These are phyloP conservation scores for Neodidymelliopsis sp. DNA, from an alignment of 2,329 filamentous ascomycete species.

Conservation along the genomic window DNA sequence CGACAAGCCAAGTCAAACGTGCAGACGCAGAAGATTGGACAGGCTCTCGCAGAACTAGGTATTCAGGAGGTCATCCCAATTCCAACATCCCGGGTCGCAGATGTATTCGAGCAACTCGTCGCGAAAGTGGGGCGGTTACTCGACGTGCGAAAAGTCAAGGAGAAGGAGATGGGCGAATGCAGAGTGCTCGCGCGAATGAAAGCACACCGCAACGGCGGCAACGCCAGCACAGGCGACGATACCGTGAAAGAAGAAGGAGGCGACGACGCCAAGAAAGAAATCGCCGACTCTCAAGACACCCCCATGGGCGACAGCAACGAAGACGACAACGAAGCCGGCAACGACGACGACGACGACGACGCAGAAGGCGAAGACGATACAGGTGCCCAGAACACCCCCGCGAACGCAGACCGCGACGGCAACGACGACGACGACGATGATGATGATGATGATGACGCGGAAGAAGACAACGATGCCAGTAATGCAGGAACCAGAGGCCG, in stretches of 20 bases:
- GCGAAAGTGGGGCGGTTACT: slow-evolving; percentile 72
- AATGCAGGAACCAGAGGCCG: slow-evolving; percentile 26
- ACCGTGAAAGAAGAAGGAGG: slow-evolving; percentile 19
- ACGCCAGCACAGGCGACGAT: slow-evolving; percentile 26
- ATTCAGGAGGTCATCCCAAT: slow-evolving; percentile 74
- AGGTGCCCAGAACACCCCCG: slow-evolving; percentile 4
- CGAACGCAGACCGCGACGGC: slow-evolving; percentile 19
- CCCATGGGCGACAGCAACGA: slow-evolving; percentile 44
- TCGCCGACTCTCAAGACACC: slow-evolving; percentile 29
- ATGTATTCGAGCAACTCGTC: slow-evolving; percentile 75
- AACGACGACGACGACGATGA: slow-evolving; percentile 45
- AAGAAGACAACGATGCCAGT: slow-evolving; percentile 53
- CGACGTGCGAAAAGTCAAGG: slow-evolving; percentile 75
- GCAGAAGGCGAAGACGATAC: slow-evolving; percentile 24
- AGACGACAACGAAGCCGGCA: slow-evolving; percentile 28
- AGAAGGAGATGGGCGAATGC: slow-evolving; percentile 76
- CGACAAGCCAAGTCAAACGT: slow-evolving; percentile 78
- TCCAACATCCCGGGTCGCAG: slow-evolving; percentile 75
- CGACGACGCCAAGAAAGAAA: slow-evolving; percentile 19
- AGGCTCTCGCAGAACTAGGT: slow-evolving; percentile 74
- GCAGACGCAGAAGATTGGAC: slow-evolving; percentile 77
- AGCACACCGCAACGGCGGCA: slow-evolving; percentile 28
- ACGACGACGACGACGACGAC: slow-evolving; percentile 32
- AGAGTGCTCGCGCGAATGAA: slow-evolving; percentile 49
- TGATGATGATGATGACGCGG: slow-evolving; percentile 26